These are phyloP conservation scores for Chenopodium berlandieri DNA, from an alignment of 148 eudicot species.

Conservation along the genomic window DNA sequence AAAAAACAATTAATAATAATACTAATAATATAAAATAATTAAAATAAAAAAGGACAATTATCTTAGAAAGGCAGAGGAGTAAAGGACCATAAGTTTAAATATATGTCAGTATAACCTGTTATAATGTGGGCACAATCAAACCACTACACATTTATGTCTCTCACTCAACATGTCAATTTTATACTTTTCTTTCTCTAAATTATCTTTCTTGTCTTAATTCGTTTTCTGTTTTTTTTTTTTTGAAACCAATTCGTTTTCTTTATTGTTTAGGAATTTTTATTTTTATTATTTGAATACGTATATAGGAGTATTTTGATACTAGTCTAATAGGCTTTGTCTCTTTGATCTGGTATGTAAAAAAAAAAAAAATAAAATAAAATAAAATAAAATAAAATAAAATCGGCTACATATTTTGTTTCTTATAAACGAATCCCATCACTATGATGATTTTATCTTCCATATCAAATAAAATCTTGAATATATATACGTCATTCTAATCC, in stretches of 20 bases:
- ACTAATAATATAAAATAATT: too few species aligned
- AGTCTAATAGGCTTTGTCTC: not conserved
- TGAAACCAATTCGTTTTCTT: not conserved
- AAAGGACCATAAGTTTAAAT: constrained; percentile 10
- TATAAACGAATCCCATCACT: not conserved
- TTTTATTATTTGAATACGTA: not conserved
- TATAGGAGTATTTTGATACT: not conserved
- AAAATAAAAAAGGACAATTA: constrained; percentile 4
- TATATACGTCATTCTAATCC: too few species aligned
- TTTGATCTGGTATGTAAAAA: not conserved
- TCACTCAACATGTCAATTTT: constrained; percentile 5
- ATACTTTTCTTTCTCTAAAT: too few species aligned
- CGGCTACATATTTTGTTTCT: not conserved
- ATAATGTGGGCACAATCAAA: constrained; percentile 20
- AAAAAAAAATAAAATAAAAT: not conserved
- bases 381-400: too few species aligned
- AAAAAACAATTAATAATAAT: too few species aligned
- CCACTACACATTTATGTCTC: constrained; percentile 8
- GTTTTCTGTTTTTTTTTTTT: not conserved
- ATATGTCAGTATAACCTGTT: constrained; percentile 8
- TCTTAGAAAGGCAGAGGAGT: constrained; percentile 5
- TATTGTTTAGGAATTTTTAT: too few species aligned
- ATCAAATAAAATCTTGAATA: too few species aligned
- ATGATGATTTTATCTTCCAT: too few species aligned
- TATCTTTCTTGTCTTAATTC: too few species aligned